Conservation (phyloP, 2,329 filamentous ascomycete species). For the Lecanicillium sp. region DNA sequence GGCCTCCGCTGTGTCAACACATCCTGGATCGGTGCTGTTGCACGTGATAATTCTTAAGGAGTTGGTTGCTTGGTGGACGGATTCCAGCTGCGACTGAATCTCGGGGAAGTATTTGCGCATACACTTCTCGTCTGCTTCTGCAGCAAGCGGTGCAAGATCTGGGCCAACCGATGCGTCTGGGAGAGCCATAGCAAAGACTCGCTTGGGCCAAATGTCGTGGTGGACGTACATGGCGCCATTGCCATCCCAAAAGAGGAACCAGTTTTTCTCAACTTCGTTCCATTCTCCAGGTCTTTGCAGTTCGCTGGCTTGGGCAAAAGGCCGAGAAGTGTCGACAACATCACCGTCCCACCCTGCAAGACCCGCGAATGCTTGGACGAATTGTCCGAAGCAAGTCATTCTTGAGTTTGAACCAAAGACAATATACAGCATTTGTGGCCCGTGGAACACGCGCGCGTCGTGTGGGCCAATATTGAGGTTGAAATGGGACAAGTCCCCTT, state of each 20-base stretch:
- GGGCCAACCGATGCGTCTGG: conserved; percentile 37
- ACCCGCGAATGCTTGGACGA: conserved; percentile 44
- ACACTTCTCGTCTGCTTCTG: conserved; percentile 35
- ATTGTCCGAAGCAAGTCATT: conserved; percentile 50
- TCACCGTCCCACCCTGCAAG: conserved; percentile 36
- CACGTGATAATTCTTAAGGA: conserved; percentile 49
- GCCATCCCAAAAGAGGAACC: conserved; percentile 52
- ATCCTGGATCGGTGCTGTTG: conserved; percentile 34
- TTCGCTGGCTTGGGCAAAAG: conserved; percentile 39
- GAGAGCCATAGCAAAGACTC: conserved; percentile 39
- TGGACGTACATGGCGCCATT: conserved; percentile 39
- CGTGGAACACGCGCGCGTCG: conserved; percentile 51
- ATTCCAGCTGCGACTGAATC: conserved; percentile 27
- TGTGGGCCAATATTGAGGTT: conserved; percentile 43
- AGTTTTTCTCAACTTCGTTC: conserved; percentile 50
- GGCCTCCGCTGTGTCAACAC: conserved; percentile 39
- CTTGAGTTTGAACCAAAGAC: conserved; percentile 49
- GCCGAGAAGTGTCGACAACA: conserved; percentile 12
- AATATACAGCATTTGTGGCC: conserved; percentile 39
- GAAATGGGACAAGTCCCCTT: conserved; percentile 33
- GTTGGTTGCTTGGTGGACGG: conserved; percentile 53
- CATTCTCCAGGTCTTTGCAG: conserved; percentile 41
- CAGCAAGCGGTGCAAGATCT: conserved; percentile 32
- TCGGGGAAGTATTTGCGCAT: conserved; percentile 37
- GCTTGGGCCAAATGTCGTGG: conserved; percentile 42